Percentiles rank a stretch among this genome's conserved stretches.
Conservation (phyloP, 192 early-diverging fungal species). For the Obelidium mucronatum region DNA sequence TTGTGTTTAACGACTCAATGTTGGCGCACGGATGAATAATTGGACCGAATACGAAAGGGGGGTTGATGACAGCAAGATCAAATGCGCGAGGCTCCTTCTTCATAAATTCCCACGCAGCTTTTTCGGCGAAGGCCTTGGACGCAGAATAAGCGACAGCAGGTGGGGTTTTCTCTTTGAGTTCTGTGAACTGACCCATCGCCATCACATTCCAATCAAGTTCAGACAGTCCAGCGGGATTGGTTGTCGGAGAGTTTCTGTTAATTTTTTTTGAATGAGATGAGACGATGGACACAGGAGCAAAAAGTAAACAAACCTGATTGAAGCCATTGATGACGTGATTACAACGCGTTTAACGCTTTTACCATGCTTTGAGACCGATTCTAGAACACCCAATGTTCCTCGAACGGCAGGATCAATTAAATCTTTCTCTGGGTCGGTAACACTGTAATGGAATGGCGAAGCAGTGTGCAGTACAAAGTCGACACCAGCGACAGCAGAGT, state of each 20-base stretch:
- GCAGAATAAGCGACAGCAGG: constrained; percentile 34
- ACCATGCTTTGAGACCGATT: constrained; percentile 34
- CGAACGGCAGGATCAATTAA: constrained; percentile 54
- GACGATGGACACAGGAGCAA: background rate
- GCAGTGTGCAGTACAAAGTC: constrained; percentile 54
- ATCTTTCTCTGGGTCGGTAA: constrained; percentile 21
- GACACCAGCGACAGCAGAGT: constrained; percentile 47
- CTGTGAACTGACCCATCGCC: constrained; percentile 21
- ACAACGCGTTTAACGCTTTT: constrained; percentile 50
- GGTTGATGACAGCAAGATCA: constrained; percentile 41
- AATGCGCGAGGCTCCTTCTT: constrained; percentile 34
- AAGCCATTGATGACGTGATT: constrained; percentile 53
- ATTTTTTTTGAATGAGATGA: background rate
- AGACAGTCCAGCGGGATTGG: constrained; percentile 30
- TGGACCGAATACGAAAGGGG: constrained; percentile 41
- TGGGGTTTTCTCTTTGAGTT: constrained; percentile 10
- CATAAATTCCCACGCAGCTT: constrained; percentile 48
- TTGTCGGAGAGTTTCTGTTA: background rate
- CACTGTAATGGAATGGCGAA: constrained; percentile 42
- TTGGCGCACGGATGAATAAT: constrained; percentile 28
- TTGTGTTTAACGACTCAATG: constrained; percentile 25
- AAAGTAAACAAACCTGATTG: constrained; percentile 18
- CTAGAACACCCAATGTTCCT: constrained; percentile 52
- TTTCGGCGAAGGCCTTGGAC: constrained; percentile 45
- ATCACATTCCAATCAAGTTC: constrained; percentile 44